These are phyloP conservation scores for Cytospora piceae DNA, from an alignment of 2,329 filamentous ascomycete genomes.

Conservation along the genomic window DNA sequence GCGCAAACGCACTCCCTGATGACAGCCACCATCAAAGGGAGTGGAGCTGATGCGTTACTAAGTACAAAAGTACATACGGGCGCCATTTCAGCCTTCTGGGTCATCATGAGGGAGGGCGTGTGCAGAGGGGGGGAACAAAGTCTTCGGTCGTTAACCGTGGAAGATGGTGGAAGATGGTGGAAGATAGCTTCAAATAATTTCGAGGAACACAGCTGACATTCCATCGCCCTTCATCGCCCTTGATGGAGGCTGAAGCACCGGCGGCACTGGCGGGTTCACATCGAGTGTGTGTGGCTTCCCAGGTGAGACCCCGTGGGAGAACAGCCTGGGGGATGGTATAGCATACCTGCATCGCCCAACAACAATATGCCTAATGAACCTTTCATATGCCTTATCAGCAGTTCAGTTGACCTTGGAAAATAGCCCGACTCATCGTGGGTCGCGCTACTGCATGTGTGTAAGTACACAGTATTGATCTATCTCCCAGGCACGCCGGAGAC, in stretches of 20 bases:
- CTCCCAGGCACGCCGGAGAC: conserved; percentile 1
- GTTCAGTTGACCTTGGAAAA: background rate
- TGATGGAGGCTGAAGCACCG: background rate
- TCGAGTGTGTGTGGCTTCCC: background rate
- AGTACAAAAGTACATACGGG: background rate
- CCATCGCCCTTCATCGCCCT: background rate
- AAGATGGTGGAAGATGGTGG: no score
- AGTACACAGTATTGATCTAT: conserved; percentile 5
- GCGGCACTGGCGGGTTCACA: background rate
- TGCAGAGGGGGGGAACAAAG: no score
- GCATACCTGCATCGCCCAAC: background rate
- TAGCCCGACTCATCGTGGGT: conserved; percentile 6
- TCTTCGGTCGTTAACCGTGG: no score
- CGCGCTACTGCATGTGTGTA: conserved; percentile 12
- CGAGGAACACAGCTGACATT: background rate
- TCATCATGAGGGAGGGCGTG: no score
- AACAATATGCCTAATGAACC: background rate
- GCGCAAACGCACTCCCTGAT: no score
- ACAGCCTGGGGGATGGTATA: background rate
- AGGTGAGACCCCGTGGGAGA: background rate
- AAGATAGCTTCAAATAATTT: no score
- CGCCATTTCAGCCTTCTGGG: background rate
- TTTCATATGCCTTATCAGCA: background rate
- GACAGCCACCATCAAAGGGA: no score
- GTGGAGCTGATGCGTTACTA: no score